Base-by-base conservation (phyloP, 495 filamentous ascomycete genomes). In the Xylaria nigripes region DNA sequence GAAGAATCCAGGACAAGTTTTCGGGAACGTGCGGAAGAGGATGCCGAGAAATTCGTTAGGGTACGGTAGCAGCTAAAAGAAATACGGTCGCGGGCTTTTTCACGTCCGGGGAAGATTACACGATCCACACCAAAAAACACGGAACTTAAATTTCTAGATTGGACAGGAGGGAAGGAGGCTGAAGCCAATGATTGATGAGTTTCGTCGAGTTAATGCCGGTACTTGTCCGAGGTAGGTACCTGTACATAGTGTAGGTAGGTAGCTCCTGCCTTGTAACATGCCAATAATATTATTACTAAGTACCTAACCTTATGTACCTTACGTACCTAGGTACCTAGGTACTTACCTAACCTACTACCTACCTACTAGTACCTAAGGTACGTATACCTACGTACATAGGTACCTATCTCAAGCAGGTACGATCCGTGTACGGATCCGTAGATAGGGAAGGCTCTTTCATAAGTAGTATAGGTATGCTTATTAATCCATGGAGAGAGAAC, bases 21-120 rank as follows among this genome's bases (percentile, higher is more conserved):
- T 43, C 45, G 53, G 53, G 46, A 50, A 45, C 53, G 45, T 45
- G 40, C 46, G 53, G 53, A 38, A 55, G 36, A 48, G 24, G 18
- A 50, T 50, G 53, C 53, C 53, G 53, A 55, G 45, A 42, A 21
- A 45, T 34, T 22, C 23, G 15, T 29, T 25, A 18, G 50, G 41
- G n/a, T n/a, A n/a, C n/a, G n/a, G n/a, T 19, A 22, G 13, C 34
- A 45, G 25, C 27, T 52, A 15, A 27, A 36, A 24, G 42, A 36
- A 25, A 3, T 45, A 24, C 21, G 43, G 23, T 24, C 43, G 43
- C 43, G 43, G 43, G 9, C 43, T 45, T 45, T 45, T 25, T n/a
- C 43, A 12, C 42, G 18, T 43, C 51, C 51, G 51, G 52, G 25
- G 30, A 43, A 48, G 36, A 46, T 46, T 18, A 19, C 48, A 32